phyloP scores from a whole-genome alignment of 2,329 filamentous ascomycete genomes.

The Talaromyces pinophilus region DNA sequence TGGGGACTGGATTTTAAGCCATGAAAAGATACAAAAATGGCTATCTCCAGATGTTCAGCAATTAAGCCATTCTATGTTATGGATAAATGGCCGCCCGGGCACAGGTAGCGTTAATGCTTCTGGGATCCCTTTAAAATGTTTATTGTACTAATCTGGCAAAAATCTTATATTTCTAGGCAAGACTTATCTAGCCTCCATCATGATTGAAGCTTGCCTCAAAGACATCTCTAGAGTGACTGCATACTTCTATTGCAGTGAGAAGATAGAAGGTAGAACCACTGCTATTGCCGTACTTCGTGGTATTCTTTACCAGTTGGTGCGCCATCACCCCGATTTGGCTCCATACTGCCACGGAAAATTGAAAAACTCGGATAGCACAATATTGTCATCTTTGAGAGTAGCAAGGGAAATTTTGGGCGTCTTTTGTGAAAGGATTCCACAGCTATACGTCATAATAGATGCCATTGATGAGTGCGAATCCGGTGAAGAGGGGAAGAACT shows the following conservation, averaged over 20 bases:
- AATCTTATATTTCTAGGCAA: conserved; percentile 7
- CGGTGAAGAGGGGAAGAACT: not conserved
- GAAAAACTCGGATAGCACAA: conserved; percentile 4
- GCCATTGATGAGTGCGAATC: conserved; percentile 13
- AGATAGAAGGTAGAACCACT: conserved; percentile 7
- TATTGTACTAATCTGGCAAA: not conserved
- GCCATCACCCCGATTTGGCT: conserved; percentile 1
- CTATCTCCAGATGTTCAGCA: conserved; percentile 3
- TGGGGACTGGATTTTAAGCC: conserved; percentile 14
- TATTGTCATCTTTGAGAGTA: conserved; percentile 1
- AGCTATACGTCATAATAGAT: conserved; percentile 15
- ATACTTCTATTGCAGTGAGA: conserved; percentile 13
- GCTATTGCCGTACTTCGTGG: conserved; percentile 10
- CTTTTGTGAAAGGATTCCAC: conserved; percentile 5
- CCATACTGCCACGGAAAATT: conserved; percentile 14
- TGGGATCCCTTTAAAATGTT: not conserved
- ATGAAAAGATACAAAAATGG: conserved; percentile 10
- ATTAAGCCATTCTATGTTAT: conserved; percentile 3
- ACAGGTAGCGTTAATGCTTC: not conserved
- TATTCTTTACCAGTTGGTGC: conserved; percentile 9
- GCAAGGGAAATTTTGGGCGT: not conserved
- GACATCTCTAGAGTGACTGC: not conserved
- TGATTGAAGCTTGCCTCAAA: conserved; percentile 11
- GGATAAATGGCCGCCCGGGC: conserved; percentile 13
- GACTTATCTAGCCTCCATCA: conserved; percentile 13